Conservation (phyloP, 495 filamentous ascomycete species). For the Aspergillus nidulans region DNA sequence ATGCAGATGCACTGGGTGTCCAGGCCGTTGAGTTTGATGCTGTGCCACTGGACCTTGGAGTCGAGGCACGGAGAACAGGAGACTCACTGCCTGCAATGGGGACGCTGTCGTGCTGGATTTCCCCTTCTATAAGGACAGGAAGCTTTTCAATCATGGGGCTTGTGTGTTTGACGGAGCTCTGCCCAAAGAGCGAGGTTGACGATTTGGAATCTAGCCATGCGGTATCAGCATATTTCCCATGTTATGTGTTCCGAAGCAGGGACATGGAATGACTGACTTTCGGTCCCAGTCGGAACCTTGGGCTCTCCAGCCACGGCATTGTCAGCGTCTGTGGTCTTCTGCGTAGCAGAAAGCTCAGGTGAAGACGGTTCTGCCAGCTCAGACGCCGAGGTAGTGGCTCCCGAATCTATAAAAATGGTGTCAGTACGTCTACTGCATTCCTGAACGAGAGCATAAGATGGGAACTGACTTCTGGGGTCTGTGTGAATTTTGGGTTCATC, state of each 20-base stretch:
- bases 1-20: background rate
- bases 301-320: background rate
- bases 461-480: too few species aligned
- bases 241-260: too few species aligned
- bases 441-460: too few species aligned
- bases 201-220: background rate
- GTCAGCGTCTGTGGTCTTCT: background rate
- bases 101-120: background rate
- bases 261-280: background rate
- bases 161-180: background rate
- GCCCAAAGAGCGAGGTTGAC: background rate
- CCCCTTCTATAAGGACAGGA: slow-evolving; percentile 7
- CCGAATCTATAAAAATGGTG: background rate
- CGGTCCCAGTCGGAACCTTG: background rate
- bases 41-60: slow-evolving; percentile 12
- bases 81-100: background rate
- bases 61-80: background rate
- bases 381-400: too few species aligned
- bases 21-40: slow-evolving; percentile 3
- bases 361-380: background rate
- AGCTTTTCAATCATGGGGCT: slow-evolving; percentile 6
- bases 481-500: too few species aligned
- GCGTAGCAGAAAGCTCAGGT: background rate
- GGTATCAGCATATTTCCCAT: background rate
- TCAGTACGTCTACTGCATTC: too few species aligned